These are phyloP conservation scores for Discostella stelligeroides DNA, from an alignment of 108 stramenopile genomes.

Conservation along the genomic window DNA sequence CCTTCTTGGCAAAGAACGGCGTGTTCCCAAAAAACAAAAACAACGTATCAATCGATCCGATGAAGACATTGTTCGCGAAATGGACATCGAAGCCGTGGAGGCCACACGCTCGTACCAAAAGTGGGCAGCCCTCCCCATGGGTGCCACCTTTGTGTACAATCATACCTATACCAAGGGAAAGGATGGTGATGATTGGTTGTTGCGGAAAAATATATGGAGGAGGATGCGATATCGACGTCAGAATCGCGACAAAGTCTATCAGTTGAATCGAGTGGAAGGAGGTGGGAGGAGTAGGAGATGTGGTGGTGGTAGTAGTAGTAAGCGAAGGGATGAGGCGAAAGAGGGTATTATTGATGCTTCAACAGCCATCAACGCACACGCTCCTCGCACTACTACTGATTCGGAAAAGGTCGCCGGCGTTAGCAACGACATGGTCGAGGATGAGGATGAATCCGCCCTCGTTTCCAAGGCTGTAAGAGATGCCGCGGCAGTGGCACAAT, in stretches of 20 bases:
- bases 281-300: neutral
- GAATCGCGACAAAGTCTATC: conserved; percentile 73
- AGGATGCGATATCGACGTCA: conserved; percentile 88
- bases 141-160: conserved; percentile 76
- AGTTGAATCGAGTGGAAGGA: conserved; percentile 20
- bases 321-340: too few relatives aligned
- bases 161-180: conserved; percentile 85
- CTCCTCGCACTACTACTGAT: neutral
- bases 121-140: conserved; percentile 66
- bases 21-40: too few relatives aligned
- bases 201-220: conserved; percentile 90
- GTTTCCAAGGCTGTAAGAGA: conserved; percentile 2
- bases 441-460: conserved; percentile 3
- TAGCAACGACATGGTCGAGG: neutral
- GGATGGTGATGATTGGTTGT: conserved; percentile 83
- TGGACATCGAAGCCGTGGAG: conserved; percentile 81
- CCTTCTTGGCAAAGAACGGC: too few relatives aligned
- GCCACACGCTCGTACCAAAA: conserved; percentile 79
- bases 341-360: neutral
- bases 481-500: conserved; percentile 17
- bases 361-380: neutral
- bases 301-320: neutral
- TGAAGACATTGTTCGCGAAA: conserved; percentile 58
- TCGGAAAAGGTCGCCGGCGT: neutral
- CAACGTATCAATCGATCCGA: too few relatives aligned